Evolutionary conservation across 2,329 filamentous ascomycete genomes (phyloP), one percentile per base, ranked within the genome.

Genomic region (Orbilia ellipsospora): DNA sequence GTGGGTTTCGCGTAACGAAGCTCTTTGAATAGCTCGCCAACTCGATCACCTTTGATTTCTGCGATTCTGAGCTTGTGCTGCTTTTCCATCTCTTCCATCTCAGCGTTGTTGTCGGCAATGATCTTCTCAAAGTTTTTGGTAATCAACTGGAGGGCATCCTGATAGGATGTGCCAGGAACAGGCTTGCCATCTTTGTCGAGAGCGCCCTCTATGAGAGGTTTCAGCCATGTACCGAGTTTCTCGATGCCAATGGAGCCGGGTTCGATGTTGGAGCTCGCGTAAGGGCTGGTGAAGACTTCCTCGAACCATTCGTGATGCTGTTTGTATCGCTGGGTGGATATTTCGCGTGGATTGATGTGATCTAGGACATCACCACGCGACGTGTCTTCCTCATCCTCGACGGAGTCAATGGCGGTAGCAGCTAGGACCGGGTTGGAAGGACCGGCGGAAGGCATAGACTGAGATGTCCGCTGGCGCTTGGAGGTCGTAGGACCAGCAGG

Each of bases 281-380:
- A 97, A 0, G 94, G 93, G 0, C 94, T 98, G 0, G 92, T 92
- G 64, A 98, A 88, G 28, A 99, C 90, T 83, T 99, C 94, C 81
- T 98, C 95, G 92, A 99, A 97, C 95, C 94, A 98, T 82, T 97
- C 93, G 80, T 99, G 94, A 80, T 99, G 96, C 81, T 97, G 93
- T 81, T 90, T 90, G 82, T 97, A 99, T 66, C 95, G 88, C 77
- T 89, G 88, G 74, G 92, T 85, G 79, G 93, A 96, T 76, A 99
- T 91, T 77, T 99, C 95, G 51, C 94, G 88, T 2, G 94, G 94
- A 0, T 93, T 94, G 77, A 97, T 85, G 77, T 93, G 88, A 81
- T 99, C 95, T 80, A 99, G 92, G 81, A 94, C 87, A 82, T 99
- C 95, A 28, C 93, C 93, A 18, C 92, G 87, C 5, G 90, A 91